phyloP scores from a whole-genome alignment of 2,329 filamentous ascomycete species.

The Xylaria sp. region DNA sequence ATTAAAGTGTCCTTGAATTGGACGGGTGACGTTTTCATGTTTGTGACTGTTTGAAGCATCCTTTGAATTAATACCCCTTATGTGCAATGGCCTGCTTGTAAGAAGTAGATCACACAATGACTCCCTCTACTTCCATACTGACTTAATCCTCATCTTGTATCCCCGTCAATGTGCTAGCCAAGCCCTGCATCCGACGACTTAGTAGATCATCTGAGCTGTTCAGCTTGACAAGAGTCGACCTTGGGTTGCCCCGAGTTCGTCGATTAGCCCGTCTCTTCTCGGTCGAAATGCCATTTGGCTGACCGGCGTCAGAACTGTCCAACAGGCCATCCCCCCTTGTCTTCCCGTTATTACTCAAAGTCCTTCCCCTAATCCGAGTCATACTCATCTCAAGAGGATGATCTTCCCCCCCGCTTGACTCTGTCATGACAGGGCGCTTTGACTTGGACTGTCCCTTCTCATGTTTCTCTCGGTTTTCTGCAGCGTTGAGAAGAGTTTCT shows the following conservation, averaged over 20 bases:
- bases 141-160: constrained; percentile 35
- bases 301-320: background rate
- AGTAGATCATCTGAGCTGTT: constrained; percentile 55
- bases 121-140: background rate
- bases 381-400: constrained; percentile 74
- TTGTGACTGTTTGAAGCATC: background rate
- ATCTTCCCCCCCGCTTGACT: constrained; percentile 74
- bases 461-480: constrained; percentile 38
- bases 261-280: constrained; percentile 25
- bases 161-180: constrained; percentile 50
- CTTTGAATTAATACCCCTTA: background rate
- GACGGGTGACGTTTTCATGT: too few species aligned
- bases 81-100: background rate
- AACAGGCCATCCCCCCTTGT: constrained; percentile 4
- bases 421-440: constrained; percentile 48
- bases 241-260: constrained; percentile 29
- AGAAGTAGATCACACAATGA: background rate
- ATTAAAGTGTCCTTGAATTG: too few species aligned
- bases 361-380: constrained; percentile 38
- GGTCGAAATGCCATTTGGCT: constrained; percentile 15
- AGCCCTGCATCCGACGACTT: constrained; percentile 52
- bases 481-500: constrained; percentile 62
- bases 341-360: constrained; percentile 21
- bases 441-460: constrained; percentile 15
- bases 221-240: constrained; percentile 47